Base-by-base conservation (phyloP, 1,139 yeast genomes). In the Pichia sp. region DNA sequence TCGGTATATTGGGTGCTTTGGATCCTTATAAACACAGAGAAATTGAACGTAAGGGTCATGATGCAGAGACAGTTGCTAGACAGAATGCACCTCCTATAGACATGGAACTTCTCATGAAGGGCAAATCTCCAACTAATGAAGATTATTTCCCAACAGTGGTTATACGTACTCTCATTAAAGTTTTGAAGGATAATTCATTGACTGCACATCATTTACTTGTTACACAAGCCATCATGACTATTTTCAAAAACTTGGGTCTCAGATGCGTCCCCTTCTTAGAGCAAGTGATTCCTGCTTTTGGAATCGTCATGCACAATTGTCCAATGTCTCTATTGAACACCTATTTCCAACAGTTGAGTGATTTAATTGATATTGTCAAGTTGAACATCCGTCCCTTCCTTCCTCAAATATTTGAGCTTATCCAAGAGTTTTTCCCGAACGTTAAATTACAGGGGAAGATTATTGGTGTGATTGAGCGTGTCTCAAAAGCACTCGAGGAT, bases 121-220 rank as follows among this genome's bases (percentile, higher is more conserved):
- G 96, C 1, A 83, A 85, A 74, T 83, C 95, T 8, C 97, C 97
- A 1, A 80, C 94, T 0, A 77, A 81, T 41, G 97, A 88, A 41
- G 97, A 88, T 49, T 93, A 87, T 51, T 88, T 86, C 51, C 96
- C 97, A 3, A 87, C 96, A 0, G 97, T 93, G 17, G 97, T 93
- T 1, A 84, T 91, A 29, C 79, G 78, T 25, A 84, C 87, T 14
- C 63, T 93, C 44, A 74, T 88, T 77, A 82, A 79, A 42, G 79
- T 91, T 19, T 62, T 91, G 34, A 80, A 81, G 46, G 98, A 93
- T 56, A 77, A 84, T 1, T 85, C 96, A 0, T 66, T 91, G 41
- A 78, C 84, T 13, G 67, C 85, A 0, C 95, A 88, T 51, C 97
- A 93, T 55, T 83, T 91, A 6, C 81, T 85, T 29, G 94, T 86